Evolutionary conservation across 108 stramenopile genomes (phyloP), one percentile per base, ranked within the genome.

Genomic region (Thalassiosira profunda): DNA sequence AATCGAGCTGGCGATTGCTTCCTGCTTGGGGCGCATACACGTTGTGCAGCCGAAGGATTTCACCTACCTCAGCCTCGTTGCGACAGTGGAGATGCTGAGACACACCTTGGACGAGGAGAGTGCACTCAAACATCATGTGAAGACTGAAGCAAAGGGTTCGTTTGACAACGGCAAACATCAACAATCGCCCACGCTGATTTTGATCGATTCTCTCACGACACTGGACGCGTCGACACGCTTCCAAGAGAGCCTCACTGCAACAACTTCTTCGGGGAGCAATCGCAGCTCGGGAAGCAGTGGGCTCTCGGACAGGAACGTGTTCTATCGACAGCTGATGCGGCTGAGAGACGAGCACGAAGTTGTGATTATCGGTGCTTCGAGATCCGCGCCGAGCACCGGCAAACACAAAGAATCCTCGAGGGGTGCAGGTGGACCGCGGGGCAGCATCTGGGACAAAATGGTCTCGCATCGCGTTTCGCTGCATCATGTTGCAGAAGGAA

Each of bases 1-100:
- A 36, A 79, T 79, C 29, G 73, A 79, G 30, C 33, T 34, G 15
- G 34, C 53, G 12, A 74, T 79, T 34, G 51, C 59, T 5, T 74
- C 67, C 23, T 74, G 73, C 52, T 52, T 79, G 40, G 73, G 67
- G n/a, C 26, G 79, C 7, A 79, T 79, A 15, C 67, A 79, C 25
- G 63, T 79, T 33, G 57, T 79, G 17, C 66, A 74, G 63, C 67
- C 79, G 42, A 63, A 63, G n/a, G 76, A 78, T 60, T 70, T 78
- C 31, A 78, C 76, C 14, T 70, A 78, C 35, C 68, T 78, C 14
- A 59, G 58, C 60, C 76, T 78, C 10, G 76, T 78, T n/a, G 76
- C 76, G 33, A 78, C 69, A 5, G 18, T 79, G 11, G 79, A 79
- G 51, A 38, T 59, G 10, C 35, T 79, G 43, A 30, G 66, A 26